Conservation (phyloP, 768 basidiomycete genomes). For the Boletus eberwhitei region DNA sequence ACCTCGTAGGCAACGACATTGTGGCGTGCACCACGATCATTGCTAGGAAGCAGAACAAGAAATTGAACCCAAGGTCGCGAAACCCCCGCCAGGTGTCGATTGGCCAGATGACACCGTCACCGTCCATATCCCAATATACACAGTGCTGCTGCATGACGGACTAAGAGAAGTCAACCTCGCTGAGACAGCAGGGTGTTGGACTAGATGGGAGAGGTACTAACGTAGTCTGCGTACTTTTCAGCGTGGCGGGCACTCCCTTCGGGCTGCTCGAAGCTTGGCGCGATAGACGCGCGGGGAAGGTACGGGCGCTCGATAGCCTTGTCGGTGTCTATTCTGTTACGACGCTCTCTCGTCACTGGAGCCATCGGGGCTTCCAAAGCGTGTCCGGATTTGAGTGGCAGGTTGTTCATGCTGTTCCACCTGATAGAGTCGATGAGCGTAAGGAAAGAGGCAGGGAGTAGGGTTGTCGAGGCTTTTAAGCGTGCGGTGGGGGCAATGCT, state of each 20-base stretch:
- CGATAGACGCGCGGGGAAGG: constrained; percentile 27
- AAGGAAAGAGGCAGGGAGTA: constrained; percentile 18
- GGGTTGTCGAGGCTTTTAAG: constrained; percentile 10
- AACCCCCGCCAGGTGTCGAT: constrained; percentile 41
- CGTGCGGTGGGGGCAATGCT: constrained; percentile 12
- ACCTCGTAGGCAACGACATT: constrained; percentile 37
- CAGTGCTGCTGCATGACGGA: constrained; percentile 42
- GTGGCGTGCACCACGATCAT: constrained; percentile 33
- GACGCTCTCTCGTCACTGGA: constrained; percentile 22
- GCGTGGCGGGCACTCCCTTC: constrained; percentile 19
- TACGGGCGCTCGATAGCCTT: constrained; percentile 26
- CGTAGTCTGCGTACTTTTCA: constrained; percentile 18
- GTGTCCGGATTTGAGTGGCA: constrained; percentile 17
- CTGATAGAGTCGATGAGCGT: constrained; percentile 18
- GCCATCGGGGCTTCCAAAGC: constrained; percentile 17
- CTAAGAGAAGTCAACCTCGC: constrained; percentile 6
- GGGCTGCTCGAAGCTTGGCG: constrained; percentile 25
- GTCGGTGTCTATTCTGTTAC: constrained; percentile 26
- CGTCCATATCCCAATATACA: constrained; percentile 39
- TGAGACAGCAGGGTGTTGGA: not conserved
- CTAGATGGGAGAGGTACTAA: constrained; percentile 7
- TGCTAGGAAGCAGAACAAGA: constrained; percentile 35
- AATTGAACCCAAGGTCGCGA: constrained; percentile 40
- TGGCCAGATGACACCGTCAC: constrained; percentile 45
- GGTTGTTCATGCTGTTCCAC: constrained; percentile 18